Evolutionary conservation across 805 yeast species (phyloP).

Genomic region (Kodamaea laetipori): DNA sequence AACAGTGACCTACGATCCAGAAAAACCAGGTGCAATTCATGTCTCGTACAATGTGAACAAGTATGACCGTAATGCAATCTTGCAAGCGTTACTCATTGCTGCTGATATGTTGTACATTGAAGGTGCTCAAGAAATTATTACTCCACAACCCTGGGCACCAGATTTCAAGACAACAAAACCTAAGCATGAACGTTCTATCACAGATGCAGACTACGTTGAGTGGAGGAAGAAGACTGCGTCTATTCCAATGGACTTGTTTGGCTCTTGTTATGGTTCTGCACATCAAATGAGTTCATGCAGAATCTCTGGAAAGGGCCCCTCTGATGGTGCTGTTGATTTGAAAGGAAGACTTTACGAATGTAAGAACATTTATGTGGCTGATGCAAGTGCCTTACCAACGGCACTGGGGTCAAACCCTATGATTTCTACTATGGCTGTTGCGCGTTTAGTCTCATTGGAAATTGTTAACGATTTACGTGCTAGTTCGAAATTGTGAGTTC

Average conservation of each 20-base stretch:
- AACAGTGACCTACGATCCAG: constrained; percentile 33
- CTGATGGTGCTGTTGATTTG: constrained; percentile 28
- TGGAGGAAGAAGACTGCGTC: constrained; percentile 35
- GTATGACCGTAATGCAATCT: constrained; percentile 44
- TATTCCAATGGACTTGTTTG: constrained; percentile 31
- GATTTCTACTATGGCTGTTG: constrained; percentile 29
- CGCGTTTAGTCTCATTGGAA: constrained; percentile 24
- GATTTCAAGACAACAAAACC: constrained; percentile 39
- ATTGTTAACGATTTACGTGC: constrained; percentile 21
- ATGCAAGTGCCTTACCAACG: constrained; percentile 33
- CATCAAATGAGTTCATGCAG: constrained; percentile 33
- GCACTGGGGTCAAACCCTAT: constrained; percentile 33
- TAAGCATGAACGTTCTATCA: constrained; percentile 37
- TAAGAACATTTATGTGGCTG: constrained; percentile 30
- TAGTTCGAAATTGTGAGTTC: constrained; percentile 2
- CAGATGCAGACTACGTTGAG: constrained; percentile 45
- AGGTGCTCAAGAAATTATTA: constrained; percentile 49
- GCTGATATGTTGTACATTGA: constrained; percentile 50
- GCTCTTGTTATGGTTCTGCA: constrained; percentile 31
- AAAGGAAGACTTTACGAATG: constrained; percentile 29
- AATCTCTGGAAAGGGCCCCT: constrained; percentile 29
- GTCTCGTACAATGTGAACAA: constrained; percentile 44
- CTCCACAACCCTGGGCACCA: constrained; percentile 36
- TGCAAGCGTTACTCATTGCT: constrained; percentile 37
- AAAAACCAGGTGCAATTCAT: constrained; percentile 32